Conservation (phyloP, 2,329 filamentous ascomycete species). For the Calonectria montana region DNA sequence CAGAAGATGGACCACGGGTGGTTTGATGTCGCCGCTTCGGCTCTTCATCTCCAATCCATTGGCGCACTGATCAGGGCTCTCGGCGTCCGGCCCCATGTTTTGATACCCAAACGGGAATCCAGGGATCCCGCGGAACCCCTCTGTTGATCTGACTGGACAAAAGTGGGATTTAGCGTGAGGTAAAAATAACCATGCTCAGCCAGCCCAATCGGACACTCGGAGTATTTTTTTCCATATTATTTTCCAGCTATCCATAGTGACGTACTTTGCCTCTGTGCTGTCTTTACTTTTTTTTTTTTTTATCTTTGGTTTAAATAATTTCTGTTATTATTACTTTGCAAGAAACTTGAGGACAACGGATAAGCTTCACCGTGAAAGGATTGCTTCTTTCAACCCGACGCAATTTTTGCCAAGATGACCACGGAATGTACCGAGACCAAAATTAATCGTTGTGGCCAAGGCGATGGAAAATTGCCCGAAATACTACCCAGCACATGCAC, state of each 20-base stretch:
- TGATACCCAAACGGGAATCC: not conserved
- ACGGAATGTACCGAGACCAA: not conserved
- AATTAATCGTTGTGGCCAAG: not conserved
- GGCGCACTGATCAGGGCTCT: not conserved
- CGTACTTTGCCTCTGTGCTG: not conserved
- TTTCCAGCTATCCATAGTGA: not conserved
- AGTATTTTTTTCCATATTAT: too few species aligned
- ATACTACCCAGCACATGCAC: not conserved
- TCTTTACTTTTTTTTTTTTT: not conserved
- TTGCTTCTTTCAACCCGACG: not conserved
- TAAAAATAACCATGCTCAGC: not conserved
- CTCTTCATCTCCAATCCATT: not conserved
- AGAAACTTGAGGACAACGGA: not conserved
- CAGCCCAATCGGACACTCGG: not conserved
- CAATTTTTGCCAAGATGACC: not conserved
- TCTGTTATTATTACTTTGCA: not conserved
- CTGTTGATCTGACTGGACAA: not conserved
- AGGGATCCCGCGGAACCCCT: constrained; percentile 1
- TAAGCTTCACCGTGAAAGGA: not conserved
- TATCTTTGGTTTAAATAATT: too few species aligned
- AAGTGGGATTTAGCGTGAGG: not conserved
- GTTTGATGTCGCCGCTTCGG: not conserved
- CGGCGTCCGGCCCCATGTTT: not conserved
- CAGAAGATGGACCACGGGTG: not conserved
- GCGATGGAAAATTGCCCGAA: not conserved